These are phyloP conservation scores for Bimuria novae-zelandiae DNA, from an alignment of 2,329 filamentous ascomycete species.

Conservation along the genomic window DNA sequence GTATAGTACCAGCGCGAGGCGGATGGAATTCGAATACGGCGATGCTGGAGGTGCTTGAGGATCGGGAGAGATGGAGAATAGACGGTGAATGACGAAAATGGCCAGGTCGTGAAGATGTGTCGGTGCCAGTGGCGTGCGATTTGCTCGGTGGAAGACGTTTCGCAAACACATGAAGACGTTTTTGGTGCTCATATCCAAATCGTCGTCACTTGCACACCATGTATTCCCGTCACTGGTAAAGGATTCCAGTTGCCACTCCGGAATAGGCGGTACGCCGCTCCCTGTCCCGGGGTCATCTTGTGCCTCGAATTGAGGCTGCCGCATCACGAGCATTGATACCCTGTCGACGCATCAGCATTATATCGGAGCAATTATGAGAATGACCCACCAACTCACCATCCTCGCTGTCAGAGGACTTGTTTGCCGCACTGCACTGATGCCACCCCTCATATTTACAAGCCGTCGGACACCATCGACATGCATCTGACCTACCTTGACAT, in stretches of 20 bases:
- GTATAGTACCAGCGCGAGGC: conserved; percentile 55
- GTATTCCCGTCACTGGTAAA: conserved; percentile 3
- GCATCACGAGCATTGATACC: conserved; percentile 63
- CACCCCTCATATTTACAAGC: conserved; percentile 57
- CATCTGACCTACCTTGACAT: conserved; percentile 50
- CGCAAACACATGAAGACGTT: conserved; percentile 53
- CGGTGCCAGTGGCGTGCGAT: conserved; percentile 35
- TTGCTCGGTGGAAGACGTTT: conserved; percentile 47
- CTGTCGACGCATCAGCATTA: conserved; percentile 38
- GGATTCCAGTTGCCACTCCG: conserved; percentile 53
- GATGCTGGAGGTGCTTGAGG: conserved; percentile 23
- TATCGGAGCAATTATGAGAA: not conserved
- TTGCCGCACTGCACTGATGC: conserved; percentile 54
- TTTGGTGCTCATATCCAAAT: conserved; percentile 43
- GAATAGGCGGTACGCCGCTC: conserved; percentile 55
- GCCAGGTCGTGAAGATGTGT: conserved; percentile 60
- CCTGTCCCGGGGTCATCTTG: conserved; percentile 57
- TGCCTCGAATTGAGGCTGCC: conserved; percentile 57
- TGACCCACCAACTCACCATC: conserved; percentile 59
- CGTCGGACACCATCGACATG: conserved; percentile 58
- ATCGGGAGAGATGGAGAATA: conserved; percentile 42
- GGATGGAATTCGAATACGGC: conserved; percentile 39
- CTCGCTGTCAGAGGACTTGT: conserved; percentile 60
- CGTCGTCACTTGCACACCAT: conserved; percentile 22
- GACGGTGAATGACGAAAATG: conserved; percentile 58